phyloP scores from a whole-genome alignment of 2,329 filamentous ascomycete species.

The Ambrosiella xylebori region DNA sequence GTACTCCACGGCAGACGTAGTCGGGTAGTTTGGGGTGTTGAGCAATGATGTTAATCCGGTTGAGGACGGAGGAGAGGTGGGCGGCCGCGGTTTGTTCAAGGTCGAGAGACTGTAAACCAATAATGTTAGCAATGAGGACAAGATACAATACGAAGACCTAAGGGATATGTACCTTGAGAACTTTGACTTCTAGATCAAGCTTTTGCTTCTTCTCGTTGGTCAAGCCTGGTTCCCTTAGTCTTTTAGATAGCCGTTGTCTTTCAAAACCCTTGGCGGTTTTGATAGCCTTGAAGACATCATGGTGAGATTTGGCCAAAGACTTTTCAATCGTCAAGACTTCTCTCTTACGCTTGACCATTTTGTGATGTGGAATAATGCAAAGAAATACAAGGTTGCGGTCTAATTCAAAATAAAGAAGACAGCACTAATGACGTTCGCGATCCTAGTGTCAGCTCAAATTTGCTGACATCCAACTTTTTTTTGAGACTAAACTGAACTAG shows the following conservation, averaged over 20 bases:
- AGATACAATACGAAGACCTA: neutral
- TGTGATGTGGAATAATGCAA: conserved; percentile 5
- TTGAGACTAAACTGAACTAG: neutral
- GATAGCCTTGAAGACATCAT: conserved; percentile 47
- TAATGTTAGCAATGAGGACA: conserved; percentile 2
- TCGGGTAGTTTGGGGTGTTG: conserved; percentile 33
- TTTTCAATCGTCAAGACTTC: conserved; percentile 29
- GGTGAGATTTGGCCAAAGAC: conserved; percentile 36
- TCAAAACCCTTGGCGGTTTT: conserved; percentile 62
- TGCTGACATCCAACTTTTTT: neutral
- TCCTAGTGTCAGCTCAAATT: neutral
- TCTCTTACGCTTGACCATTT: conserved; percentile 44
- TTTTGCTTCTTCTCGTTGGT: conserved; percentile 35
- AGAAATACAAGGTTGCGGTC: neutral
- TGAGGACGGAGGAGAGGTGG: conserved; percentile 36
- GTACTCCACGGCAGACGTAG: conserved; percentile 27
- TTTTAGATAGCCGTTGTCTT: conserved; percentile 55
- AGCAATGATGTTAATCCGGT: conserved; percentile 36
- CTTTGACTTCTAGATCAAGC: conserved; percentile 42
- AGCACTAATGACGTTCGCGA: no score
- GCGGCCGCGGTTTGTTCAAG: conserved; percentile 39
- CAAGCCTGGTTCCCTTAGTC: conserved; percentile 30
- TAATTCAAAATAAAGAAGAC: neutral
- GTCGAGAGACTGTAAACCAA: conserved; percentile 33
- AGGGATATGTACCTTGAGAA: conserved; percentile 30